phyloP scores from a whole-genome alignment of 768 basidiomycete species.

The Mycena polygramma region DNA sequence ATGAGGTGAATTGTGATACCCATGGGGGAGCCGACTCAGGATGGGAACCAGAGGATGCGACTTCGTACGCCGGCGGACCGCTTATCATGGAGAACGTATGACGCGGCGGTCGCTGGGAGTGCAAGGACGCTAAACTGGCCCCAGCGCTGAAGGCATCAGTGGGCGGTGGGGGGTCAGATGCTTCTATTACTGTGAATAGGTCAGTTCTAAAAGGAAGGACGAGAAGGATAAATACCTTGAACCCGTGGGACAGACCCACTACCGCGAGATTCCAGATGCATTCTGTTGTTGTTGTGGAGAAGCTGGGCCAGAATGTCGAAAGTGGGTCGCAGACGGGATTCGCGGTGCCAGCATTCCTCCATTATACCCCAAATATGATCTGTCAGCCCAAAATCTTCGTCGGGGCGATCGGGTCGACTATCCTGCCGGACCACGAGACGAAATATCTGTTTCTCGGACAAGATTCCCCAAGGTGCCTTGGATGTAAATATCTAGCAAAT shows the following conservation, averaged over 20 bases:
- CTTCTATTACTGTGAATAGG: constrained; percentile 9
- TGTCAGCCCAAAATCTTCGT: constrained; percentile 38
- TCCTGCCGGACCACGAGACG: constrained; percentile 43
- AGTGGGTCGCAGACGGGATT: constrained; percentile 42
- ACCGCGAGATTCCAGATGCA: constrained; percentile 11
- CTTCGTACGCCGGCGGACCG: constrained; percentile 35
- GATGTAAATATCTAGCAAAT: constrained; percentile 41
- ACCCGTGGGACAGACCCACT: constrained; percentile 16
- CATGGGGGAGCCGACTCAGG: constrained; percentile 28
- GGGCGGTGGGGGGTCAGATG: background rate
- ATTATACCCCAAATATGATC: constrained; percentile 43
- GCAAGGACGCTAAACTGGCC: constrained; percentile 24
- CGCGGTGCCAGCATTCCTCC: constrained; percentile 44
- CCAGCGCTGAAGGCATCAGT: constrained; percentile 2
- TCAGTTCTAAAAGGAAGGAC: background rate
- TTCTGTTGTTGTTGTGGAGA: constrained; percentile 17
- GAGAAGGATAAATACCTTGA: constrained; percentile 6
- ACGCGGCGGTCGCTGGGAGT: constrained; percentile 18
- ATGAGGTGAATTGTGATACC: constrained; percentile 16
- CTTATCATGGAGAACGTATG: constrained; percentile 27
- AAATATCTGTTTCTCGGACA: constrained; percentile 44
- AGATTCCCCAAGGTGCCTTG: constrained; percentile 42
- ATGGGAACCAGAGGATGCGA: constrained; percentile 4
- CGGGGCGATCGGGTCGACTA: constrained; percentile 45
- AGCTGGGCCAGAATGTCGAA: constrained; percentile 42